Conservation (phyloP, 495 filamentous ascomycete genomes). For the Trichoderma orchidacearum region DNA sequence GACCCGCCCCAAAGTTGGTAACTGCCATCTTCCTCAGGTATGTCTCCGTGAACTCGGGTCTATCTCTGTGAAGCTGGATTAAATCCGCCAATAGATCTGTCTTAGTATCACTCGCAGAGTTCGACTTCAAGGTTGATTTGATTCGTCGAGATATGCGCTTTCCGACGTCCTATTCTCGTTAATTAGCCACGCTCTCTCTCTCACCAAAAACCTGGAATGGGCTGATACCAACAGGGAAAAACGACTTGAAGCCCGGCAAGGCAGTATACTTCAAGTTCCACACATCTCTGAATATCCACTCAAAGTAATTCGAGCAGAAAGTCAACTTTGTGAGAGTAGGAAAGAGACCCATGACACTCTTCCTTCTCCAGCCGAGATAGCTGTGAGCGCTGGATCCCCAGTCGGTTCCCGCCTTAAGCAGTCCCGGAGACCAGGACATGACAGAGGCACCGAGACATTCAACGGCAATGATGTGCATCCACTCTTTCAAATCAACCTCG, state of each 20-base stretch:
- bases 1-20: slow-evolving; percentile 35
- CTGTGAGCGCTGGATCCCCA: slow-evolving; percentile 20
- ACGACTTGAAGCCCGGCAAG: slow-evolving; percentile 17
- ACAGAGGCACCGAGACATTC: slow-evolving; percentile 26
- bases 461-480: slow-evolving; percentile 28
- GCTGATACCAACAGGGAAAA: slow-evolving; percentile 16
- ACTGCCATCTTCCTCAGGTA: slow-evolving; percentile 29
- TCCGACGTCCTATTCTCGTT: slow-evolving; percentile 11
- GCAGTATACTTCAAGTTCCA: slow-evolving; percentile 17
- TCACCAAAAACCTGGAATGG: neutral
- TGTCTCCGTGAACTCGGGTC: slow-evolving; percentile 17
- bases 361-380: slow-evolving; percentile 20
- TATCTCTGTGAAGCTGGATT: slow-evolving; percentile 19
- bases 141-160: slow-evolving; percentile 15
- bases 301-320: slow-evolving; percentile 6
- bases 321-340: slow-evolving; percentile 8
- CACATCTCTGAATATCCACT: slow-evolving; percentile 9
- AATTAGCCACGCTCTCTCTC: neutral
- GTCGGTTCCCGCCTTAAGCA: slow-evolving; percentile 17
- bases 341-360: slow-evolving; percentile 23
- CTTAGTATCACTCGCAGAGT: neutral
- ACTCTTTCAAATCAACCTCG: slow-evolving; percentile 22
- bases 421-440: slow-evolving; percentile 24
- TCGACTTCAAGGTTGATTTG: slow-evolving; percentile 4
- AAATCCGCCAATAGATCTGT: slow-evolving; percentile 22